Percentiles rank a stretch among this genome's conserved stretches.
These are phyloP conservation scores for Amorphotheca resinae DNA, from an alignment of 495 filamentous ascomycete species.

Conservation along the genomic window DNA sequence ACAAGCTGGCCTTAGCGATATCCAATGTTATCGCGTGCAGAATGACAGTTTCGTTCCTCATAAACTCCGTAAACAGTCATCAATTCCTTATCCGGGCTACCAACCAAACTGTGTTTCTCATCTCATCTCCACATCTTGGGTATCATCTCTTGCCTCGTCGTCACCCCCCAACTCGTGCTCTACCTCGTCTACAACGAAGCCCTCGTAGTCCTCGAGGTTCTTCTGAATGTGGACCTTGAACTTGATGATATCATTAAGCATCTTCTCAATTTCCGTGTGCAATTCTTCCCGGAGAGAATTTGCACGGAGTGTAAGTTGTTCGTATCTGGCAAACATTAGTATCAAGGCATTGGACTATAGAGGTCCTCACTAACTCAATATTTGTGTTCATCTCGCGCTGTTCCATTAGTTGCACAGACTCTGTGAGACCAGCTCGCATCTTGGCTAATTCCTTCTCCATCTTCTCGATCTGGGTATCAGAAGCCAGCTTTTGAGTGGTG, in stretches of 20 bases:
- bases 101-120: conserved; percentile 1
- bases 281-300: conserved; percentile 82
- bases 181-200: conserved; percentile 81
- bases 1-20: no score
- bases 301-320: conserved; percentile 74
- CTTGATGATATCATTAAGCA: conserved; percentile 93
- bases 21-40: no score
- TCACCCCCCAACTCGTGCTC: conserved; percentile 62
- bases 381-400: conserved; percentile 94
- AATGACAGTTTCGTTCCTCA: neutral
- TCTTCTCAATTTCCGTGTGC: conserved; percentile 89
- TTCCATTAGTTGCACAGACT: conserved; percentile 84
- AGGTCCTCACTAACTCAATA: conserved; percentile 55
- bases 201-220: conserved; percentile 82
- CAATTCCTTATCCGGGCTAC: no score
- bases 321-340: conserved; percentile 46
- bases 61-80: no score
- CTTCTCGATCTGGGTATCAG: conserved; percentile 89
- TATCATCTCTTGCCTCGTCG: conserved; percentile 33
- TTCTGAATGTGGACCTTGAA: conserved; percentile 97
- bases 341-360: neutral
- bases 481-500: conserved; percentile 70
- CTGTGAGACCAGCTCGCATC: conserved; percentile 75
- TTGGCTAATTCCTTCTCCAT: conserved; percentile 95
- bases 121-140: conserved; percentile 20